Evolutionary conservation across 23 red algal species (phyloP), one percentile per base, ranked within the genome.

Genomic region (Cyanidioschyzon merolae): DNA sequence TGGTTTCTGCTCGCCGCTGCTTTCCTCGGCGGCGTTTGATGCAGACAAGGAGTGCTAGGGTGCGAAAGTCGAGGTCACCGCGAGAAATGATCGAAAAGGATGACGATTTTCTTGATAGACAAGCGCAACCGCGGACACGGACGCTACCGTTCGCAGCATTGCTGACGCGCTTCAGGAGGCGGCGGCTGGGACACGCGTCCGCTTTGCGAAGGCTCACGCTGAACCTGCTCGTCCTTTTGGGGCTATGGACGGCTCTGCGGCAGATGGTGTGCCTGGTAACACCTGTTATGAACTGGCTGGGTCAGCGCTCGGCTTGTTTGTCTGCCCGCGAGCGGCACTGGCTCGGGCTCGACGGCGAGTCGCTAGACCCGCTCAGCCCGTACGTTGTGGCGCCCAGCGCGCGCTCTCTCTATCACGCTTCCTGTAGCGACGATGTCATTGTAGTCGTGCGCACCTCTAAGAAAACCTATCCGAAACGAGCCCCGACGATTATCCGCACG

Each of bases 401-500:
- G 30, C 63, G 21, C n/a, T 35, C 63, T 3, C 63, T 32, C n/a
- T 27, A 71, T 35, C 32, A 27, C 63, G n/a, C 63, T 27, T 71
- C 63, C 7, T 71, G 63, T 27, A 71, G 63, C 63, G 7, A 71
- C 2, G 63, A 71, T 27, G 21, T 71, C n/a, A 3, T 71, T 3
- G 32, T 71, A 12, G 3, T 71, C 7, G 32, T 71, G 30, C 63
- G 63, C 12, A 71, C 63, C 63, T 71, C 63, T 3, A 71, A 71
- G 32, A 71, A 71, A 35, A 71, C 63, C 16, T 71, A 71, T 35
- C 32, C 63, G 63, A 7, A 71, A 7, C 12, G 63, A 27, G 63
- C 63, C 12, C 63, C 63, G n/a, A 71, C 21, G 2, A 71, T 71
- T 27, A 71, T 71, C 63, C 32, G 63, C 7, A 71, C 63, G 16